phyloP scores from a whole-genome alignment of 2,329 filamentous ascomycete genomes.

The Neobulgaria alba region DNA sequence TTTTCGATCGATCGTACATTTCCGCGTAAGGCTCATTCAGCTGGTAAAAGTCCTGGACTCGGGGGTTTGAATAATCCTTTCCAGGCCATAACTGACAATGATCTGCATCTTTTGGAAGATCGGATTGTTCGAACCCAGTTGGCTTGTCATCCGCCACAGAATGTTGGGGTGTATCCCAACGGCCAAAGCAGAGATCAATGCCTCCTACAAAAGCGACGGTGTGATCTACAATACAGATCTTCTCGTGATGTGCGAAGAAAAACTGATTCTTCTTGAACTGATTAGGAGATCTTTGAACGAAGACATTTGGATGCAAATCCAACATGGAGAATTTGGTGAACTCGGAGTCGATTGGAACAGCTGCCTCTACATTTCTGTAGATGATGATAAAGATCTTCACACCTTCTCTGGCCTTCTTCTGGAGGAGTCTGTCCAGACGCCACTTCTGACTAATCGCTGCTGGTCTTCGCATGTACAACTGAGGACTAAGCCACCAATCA shows the following conservation, averaged over 20 bases:
- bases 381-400: constrained; percentile 98
- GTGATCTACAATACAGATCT: constrained; percentile 94
- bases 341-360: constrained; percentile 94
- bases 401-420: constrained; percentile 86
- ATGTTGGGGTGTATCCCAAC: constrained; percentile 96
- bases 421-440: constrained; percentile 87
- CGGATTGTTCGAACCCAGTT: constrained; percentile 79
- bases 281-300: constrained; percentile 91
- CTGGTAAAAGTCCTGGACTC: constrained; percentile 89
- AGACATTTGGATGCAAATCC: constrained; percentile 91
- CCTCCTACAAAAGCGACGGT: constrained; percentile 93
- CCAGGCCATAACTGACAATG: constrained; percentile 95
- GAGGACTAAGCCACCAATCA: constrained; percentile 97
- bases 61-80: constrained; percentile 96
- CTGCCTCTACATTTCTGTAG: constrained; percentile 95
- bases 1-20: constrained; percentile 89
- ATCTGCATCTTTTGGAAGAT: constrained; percentile 76
- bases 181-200: constrained; percentile 91
- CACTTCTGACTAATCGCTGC: constrained; percentile 97
- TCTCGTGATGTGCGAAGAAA: constrained; percentile 98
- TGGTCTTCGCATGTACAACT: constrained; percentile 88
- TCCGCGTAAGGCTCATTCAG: constrained; percentile 94
- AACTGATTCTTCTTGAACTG: constrained; percentile 99
- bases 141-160: constrained; percentile 85
- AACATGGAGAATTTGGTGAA: constrained; percentile 96